Percentiles rank a stretch among this genome's conserved stretches.
phyloP scores from a whole-genome alignment of 768 basidiomycete species.

The Boletus subcaerulescens region DNA sequence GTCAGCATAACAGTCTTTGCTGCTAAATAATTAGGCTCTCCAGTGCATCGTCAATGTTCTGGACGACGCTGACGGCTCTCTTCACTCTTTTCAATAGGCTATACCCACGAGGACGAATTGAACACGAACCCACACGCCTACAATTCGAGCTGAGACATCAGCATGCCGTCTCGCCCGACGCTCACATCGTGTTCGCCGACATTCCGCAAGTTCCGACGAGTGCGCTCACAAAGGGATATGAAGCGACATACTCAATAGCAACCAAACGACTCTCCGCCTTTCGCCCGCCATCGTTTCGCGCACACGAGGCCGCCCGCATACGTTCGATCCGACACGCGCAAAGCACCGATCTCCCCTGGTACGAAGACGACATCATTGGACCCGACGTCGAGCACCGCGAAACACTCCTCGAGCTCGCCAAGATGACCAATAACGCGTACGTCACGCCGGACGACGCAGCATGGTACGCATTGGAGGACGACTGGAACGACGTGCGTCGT shows the following conservation, averaged over 20 bases:
- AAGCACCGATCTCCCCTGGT: slow-evolving; percentile 57
- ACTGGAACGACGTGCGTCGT: slow-evolving; percentile 56
- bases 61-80: slow-evolving; percentile 45
- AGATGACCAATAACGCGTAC: slow-evolving; percentile 96
- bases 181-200: slow-evolving; percentile 57
- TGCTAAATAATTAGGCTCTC: not conserved
- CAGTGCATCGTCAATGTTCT: slow-evolving; percentile 30
- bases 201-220: slow-evolving; percentile 21
- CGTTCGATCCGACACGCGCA: slow-evolving; percentile 47
- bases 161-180: slow-evolving; percentile 50
- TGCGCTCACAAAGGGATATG: slow-evolving; percentile 6
- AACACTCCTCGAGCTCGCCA: slow-evolving; percentile 79
- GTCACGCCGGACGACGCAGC: slow-evolving; percentile 51
- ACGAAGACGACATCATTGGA: slow-evolving; percentile 64
- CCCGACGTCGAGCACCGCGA: slow-evolving; percentile 78
- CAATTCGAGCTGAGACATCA: slow-evolving; percentile 60
- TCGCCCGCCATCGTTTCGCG: slow-evolving; percentile 47
- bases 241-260: slow-evolving; percentile 35
- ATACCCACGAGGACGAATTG: slow-evolving; percentile 3
- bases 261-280: slow-evolving; percentile 39
- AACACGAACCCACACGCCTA: slow-evolving; percentile 20
- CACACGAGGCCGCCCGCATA: slow-evolving; percentile 41
- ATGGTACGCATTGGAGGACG: slow-evolving; percentile 75
- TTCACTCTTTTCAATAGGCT: slow-evolving; percentile 38
- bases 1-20: slow-evolving; percentile 10